These are phyloP conservation scores for Hsuehochloa calcarea DNA, from an alignment of 176 grass and related monocot species.

Conservation along the genomic window DNA sequence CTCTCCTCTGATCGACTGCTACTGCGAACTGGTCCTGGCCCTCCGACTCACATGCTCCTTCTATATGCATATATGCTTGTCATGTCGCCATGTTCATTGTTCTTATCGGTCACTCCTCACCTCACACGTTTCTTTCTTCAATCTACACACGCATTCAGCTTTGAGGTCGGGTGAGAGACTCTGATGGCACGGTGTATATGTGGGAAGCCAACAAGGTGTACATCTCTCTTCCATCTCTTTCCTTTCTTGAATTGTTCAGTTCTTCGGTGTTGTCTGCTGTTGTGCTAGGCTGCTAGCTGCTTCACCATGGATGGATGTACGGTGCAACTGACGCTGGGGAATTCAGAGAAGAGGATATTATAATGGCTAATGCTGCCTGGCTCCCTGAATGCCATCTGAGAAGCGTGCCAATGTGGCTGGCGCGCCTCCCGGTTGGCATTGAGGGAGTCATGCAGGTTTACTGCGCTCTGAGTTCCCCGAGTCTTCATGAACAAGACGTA, in stretches of 20 bases:
- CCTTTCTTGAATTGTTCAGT: background rate
- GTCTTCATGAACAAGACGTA: background rate
- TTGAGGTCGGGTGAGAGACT: background rate
- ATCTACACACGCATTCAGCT: background rate
- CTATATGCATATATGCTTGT: background rate
- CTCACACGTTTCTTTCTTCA: background rate
- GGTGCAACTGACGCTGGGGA: background rate
- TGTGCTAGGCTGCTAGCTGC: background rate
- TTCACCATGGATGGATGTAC: background rate
- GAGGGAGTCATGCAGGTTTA: conserved; percentile 66
- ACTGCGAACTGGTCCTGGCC: background rate
- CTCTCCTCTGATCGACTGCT: background rate
- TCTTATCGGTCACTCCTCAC: background rate
- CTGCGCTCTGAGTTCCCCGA: background rate
- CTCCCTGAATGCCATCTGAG: conserved; percentile 95
- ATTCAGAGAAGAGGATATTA: background rate
- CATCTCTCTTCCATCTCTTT: background rate
- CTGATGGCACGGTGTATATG: background rate
- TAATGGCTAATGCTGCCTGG: conserved; percentile 39
- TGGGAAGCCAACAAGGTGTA: background rate
- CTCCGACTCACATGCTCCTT: background rate
- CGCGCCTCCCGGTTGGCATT: conserved; percentile 65
- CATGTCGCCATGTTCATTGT: background rate
- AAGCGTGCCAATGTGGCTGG: conserved; percentile 42
- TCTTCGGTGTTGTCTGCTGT: background rate